A percentile compares a stretch with the other conserved stretches of the same genome.
Conservation (phyloP, 176 grass and related monocot genomes). For the Oryza brachyantha region DNA sequence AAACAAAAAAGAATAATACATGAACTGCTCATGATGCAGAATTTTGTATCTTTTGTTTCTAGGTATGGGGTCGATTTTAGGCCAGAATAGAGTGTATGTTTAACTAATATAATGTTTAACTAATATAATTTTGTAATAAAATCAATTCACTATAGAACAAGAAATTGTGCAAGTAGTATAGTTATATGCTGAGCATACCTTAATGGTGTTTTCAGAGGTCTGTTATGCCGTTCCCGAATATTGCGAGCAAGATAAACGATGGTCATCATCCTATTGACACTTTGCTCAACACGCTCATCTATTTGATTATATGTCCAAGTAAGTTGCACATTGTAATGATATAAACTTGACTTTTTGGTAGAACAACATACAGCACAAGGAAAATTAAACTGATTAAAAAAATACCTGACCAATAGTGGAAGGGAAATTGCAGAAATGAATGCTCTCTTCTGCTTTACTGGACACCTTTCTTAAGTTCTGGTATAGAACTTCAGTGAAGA, state of each 20-base stretch:
- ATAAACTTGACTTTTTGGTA: not conserved
- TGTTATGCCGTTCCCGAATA: slow-evolving; percentile 87
- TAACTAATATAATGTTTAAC: too few relatives aligned
- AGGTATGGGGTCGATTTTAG: too few relatives aligned
- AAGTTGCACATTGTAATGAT: too few relatives aligned
- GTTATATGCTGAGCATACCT: slow-evolving; percentile 45
- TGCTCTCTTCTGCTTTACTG: slow-evolving; percentile 69
- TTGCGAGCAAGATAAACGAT: slow-evolving; percentile 93
- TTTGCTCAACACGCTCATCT: slow-evolving; percentile 93
- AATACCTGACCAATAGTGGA: slow-evolving; percentile 74
- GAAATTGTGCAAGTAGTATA: not conserved
- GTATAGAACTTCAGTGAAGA: slow-evolving; percentile 97
- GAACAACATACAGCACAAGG: not conserved
- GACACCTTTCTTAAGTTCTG: slow-evolving; percentile 93
- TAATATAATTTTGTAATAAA: not conserved
- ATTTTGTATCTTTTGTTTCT: too few relatives aligned
- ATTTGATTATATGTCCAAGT: slow-evolving; percentile 43
- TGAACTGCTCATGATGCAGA: too few relatives aligned
- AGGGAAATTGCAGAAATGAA: slow-evolving; percentile 96
- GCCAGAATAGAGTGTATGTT: too few relatives aligned
- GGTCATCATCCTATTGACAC: slow-evolving; percentile 95
- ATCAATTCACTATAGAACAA: not conserved
- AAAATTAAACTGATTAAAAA: slow-evolving; percentile 3
- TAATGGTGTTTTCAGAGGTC: slow-evolving; percentile 91
- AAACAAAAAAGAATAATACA: too few relatives aligned